These are phyloP conservation scores for Chenopodium quinoa DNA, from an alignment of 148 eudicot genomes.

Conservation along the genomic window DNA sequence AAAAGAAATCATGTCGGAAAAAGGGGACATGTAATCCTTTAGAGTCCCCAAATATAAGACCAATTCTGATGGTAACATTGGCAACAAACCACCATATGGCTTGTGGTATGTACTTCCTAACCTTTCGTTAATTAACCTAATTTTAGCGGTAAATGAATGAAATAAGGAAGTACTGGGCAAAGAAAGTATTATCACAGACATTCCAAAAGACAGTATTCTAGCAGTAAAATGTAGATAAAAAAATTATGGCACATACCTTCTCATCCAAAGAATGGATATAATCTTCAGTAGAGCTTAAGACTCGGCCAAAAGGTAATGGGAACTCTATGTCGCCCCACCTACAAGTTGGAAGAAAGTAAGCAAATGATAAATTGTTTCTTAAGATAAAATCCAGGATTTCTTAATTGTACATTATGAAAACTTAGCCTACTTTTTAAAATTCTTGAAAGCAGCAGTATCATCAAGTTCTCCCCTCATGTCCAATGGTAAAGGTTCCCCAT, in stretches of 20 bases:
- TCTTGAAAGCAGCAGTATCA: slow-evolving; percentile 78
- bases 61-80: neutral
- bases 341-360: slow-evolving; percentile 3
- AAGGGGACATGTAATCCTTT: neutral
- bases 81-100: neutral
- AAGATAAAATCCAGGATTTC: neutral
- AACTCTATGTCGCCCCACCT: slow-evolving; percentile 88
- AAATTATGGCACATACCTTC: slow-evolving; percentile 42
- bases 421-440: slow-evolving; percentile 56
- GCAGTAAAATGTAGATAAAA: neutral
- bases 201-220: neutral
- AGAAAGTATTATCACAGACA: neutral
- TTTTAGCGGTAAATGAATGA: neutral
- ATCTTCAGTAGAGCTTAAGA: slow-evolving; percentile 71
- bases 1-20: neutral
- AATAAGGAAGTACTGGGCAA: neutral
- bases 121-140: neutral
- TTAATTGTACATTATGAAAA: neutral
- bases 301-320: slow-evolving; percentile 90
- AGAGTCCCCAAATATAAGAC: neutral
- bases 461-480: slow-evolving; percentile 87
- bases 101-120: neutral
- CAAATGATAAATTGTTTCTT: neutral
- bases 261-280: slow-evolving; percentile 79
- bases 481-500: slow-evolving; percentile 66